Base-by-base conservation (phyloP, 2,329 filamentous ascomycete genomes). In the Cephalotrichum gorgonifer region DNA sequence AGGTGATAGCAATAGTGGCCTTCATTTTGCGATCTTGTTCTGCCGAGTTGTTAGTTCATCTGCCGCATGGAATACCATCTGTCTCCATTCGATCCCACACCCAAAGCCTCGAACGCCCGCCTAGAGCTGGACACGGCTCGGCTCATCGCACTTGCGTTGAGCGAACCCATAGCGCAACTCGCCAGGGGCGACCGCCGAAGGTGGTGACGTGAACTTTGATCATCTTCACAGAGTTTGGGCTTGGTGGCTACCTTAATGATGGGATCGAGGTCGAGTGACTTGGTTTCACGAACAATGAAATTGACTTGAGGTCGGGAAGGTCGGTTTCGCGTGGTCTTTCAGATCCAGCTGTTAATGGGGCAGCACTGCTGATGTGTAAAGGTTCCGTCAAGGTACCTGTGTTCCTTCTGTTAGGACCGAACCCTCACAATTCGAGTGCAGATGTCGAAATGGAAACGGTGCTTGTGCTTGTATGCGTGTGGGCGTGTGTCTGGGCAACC, bases 1-100 rank as follows among this genome's bases (percentile, higher is more conserved):
- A 63, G 54, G 64, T 62, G 55, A 78, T 61, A 54, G 71, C 62
- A 50, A 71, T 52, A 44, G 73, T 72, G 43, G 68, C 63, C 68
- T 74, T 77, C 74, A 78, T 78, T 54, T 61, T 73, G 62, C 51
- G 52, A 44, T 53, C 20, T 48, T n/a, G 25, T 4, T 22, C 17
- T 25, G 35, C 6, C 27, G 20, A 26, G 15, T 7, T 31, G 22
- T 44, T 30, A 44, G 30, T 31, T 20, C 11, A n/a, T n/a, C n/a
- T n/a, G n/a, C n/a, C n/a, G n/a, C n/a, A n/a, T n/a, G n/a, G n/a
- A n/a, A n/a, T n/a, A n/a, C n/a, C n/a, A n/a, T n/a, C n/a, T n/a
- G n/a, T n/a, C n/a, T n/a, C n/a, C n/a, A n/a, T n/a, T n/a, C n/a
- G n/a, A n/a, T n/a, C n/a, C n/a, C n/a, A n/a, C n/a, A n/a, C n/a